These are phyloP conservation scores for Marasmius tenuissimus DNA, from an alignment of 1,284 basidiomycete genomes.

Conservation along the genomic window DNA sequence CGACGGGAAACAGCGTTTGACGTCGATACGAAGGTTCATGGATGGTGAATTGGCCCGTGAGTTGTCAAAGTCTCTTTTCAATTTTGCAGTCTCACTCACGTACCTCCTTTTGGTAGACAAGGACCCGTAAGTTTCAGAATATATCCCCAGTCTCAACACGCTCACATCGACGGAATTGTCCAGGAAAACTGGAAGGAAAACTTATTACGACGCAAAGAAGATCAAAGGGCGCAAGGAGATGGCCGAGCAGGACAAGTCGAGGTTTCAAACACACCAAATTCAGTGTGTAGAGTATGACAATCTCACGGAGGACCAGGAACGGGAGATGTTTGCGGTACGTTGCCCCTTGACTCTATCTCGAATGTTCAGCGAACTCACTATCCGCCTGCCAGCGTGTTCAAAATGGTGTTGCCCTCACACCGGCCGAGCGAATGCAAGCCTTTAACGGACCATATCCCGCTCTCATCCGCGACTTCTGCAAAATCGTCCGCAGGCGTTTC, in stretches of 20 bases:
- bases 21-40: constrained; percentile 1
- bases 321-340: constrained; percentile 46
- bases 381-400: constrained; percentile 36
- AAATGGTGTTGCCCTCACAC: constrained; percentile 42
- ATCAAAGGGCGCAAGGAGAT: background rate
- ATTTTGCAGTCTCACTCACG: background rate
- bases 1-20: constrained; percentile 8
- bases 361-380: background rate
- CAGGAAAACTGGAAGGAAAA: constrained; percentile 10
- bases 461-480: constrained; percentile 32
- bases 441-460: constrained; percentile 33
- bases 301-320: constrained; percentile 18
- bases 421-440: constrained; percentile 42
- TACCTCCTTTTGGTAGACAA: constrained; percentile 21
- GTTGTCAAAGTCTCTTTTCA: background rate
- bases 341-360: background rate
- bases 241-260: constrained; percentile 14
- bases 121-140: constrained; percentile 27
- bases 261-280: constrained; percentile 36
- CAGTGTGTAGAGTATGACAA: constrained; percentile 41
- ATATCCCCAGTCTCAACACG: background rate
- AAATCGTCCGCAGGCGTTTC: constrained; percentile 14
- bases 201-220: background rate
- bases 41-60: background rate
- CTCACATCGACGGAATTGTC: background rate